Percentiles rank a stretch among this genome's conserved stretches.
Conservation (phyloP, 257 asterid species). For the Solanum medicagineum region DNA sequence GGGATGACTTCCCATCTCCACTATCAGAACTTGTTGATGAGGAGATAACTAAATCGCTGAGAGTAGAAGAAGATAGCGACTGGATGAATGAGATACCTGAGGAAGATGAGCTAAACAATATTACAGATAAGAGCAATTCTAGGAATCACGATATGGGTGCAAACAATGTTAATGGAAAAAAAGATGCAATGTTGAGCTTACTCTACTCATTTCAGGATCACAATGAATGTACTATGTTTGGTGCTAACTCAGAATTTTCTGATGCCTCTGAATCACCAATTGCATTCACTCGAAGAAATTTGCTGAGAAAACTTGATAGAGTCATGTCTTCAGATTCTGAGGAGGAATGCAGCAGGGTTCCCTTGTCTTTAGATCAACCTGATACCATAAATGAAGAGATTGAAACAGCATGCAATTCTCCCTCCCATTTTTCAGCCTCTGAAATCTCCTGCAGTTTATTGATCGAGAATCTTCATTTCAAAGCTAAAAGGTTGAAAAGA, state of each 20-base stretch:
- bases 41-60: slow-evolving; percentile 54
- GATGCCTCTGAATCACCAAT: slow-evolving; percentile 54
- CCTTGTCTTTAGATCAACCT: slow-evolving; percentile 23
- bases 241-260: slow-evolving; percentile 25
- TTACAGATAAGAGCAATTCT: slow-evolving; percentile 1
- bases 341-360: slow-evolving; percentile 39
- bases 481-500: slow-evolving; percentile 30
- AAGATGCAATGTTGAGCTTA: slow-evolving; percentile 55
- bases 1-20: slow-evolving; percentile 50
- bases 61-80: slow-evolving; percentile 30
- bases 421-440: slow-evolving; percentile 17
- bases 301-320: slow-evolving; percentile 36
- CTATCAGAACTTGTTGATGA: slow-evolving; percentile 78
- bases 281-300: slow-evolving; percentile 28
- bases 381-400: slow-evolving; percentile 16
- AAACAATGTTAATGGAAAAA: slow-evolving; percentile 39
- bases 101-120: slow-evolving; percentile 18
- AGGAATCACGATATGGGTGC: slow-evolving; percentile 11
- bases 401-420: slow-evolving; percentile 14
- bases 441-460: slow-evolving; percentile 18
- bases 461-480: slow-evolving; percentile 18
- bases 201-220: slow-evolving; percentile 31
- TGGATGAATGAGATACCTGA: slow-evolving; percentile 17
- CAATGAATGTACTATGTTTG: slow-evolving; percentile 31
- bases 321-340: slow-evolving; percentile 80